Conservation (phyloP, 116 monocot species). For the Posidonia oceanica region DNA sequence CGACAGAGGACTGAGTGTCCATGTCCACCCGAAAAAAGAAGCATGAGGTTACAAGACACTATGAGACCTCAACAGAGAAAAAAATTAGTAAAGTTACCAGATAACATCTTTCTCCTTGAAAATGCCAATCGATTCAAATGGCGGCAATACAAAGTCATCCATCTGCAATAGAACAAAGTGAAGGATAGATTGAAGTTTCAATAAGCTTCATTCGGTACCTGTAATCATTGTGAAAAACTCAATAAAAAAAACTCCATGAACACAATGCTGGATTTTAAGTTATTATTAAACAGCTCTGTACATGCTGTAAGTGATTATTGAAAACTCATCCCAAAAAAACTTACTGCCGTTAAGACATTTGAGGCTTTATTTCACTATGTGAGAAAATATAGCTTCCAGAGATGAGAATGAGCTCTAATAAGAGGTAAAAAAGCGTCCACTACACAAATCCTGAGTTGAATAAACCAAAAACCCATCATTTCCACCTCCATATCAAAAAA, state of each 20-base stretch:
- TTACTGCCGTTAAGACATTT: not conserved
- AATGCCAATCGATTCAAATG: conserved; percentile 59
- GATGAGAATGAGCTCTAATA: too few relatives aligned
- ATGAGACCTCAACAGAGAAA: not conserved
- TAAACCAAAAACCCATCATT: too few relatives aligned
- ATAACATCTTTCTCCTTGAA: conserved; percentile 71
- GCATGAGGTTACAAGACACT: too few relatives aligned
- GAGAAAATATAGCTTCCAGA: too few relatives aligned
- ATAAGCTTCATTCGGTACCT: not conserved
- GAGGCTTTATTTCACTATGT: too few relatives aligned
- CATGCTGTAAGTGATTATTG: not conserved
- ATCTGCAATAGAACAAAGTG: conserved; percentile 36
- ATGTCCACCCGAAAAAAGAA: too few relatives aligned
- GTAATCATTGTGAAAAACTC: not conserved
- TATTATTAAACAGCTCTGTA: not conserved
- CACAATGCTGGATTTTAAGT: not conserved
- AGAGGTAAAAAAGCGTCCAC: too few relatives aligned
- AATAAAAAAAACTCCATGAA: not conserved
- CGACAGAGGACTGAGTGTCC: too few relatives aligned
- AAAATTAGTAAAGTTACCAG: conserved; percentile 27
- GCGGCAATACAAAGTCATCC: conserved; percentile 74
- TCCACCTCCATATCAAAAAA: too few relatives aligned
- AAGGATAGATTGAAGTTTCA: not conserved
- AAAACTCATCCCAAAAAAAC: not conserved
- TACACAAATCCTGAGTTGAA: too few relatives aligned